These are phyloP conservation scores for Cubamyces sp. DNA, from an alignment of 768 basidiomycete genomes.

Conservation along the genomic window DNA sequence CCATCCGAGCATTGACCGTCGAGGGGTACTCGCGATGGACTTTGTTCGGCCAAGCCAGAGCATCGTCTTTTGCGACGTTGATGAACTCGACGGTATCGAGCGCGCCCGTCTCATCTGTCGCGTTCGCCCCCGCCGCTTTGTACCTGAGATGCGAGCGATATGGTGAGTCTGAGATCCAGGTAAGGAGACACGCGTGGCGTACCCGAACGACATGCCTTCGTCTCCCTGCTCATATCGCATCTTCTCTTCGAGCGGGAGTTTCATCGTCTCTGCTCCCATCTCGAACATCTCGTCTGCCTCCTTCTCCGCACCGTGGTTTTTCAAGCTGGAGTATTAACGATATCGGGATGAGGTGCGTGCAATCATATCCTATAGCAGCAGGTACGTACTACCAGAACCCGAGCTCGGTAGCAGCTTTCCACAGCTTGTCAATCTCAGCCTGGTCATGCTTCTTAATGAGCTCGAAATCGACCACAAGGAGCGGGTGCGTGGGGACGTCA, in stretches of 20 bases:
- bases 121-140: slow-evolving; percentile 39
- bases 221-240: slow-evolving; percentile 50
- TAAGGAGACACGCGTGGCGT: not conserved
- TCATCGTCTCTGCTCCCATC: slow-evolving; percentile 47
- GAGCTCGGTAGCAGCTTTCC: slow-evolving; percentile 50
- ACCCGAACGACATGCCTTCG: slow-evolving; percentile 44
- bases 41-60: slow-evolving; percentile 35
- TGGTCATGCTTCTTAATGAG: slow-evolving; percentile 41
- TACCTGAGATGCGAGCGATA: slow-evolving; percentile 24
- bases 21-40: slow-evolving; percentile 41
- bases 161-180: not conserved
- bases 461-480: slow-evolving; percentile 50
- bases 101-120: slow-evolving; percentile 38
- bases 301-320: slow-evolving; percentile 46
- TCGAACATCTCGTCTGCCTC: slow-evolving; percentile 46
- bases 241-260: slow-evolving; percentile 46
- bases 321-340: slow-evolving; percentile 36
- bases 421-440: slow-evolving; percentile 46
- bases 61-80: slow-evolving; percentile 44
- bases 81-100: slow-evolving; percentile 41
- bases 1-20: slow-evolving; percentile 36
- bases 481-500: slow-evolving; percentile 47
- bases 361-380: no score
- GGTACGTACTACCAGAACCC: slow-evolving; percentile 60
- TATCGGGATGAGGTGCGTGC: not conserved